These are phyloP conservation scores for Scheffersomyces cryptocercus DNA, from an alignment of 1,139 yeast genomes.

Conservation along the genomic window DNA sequence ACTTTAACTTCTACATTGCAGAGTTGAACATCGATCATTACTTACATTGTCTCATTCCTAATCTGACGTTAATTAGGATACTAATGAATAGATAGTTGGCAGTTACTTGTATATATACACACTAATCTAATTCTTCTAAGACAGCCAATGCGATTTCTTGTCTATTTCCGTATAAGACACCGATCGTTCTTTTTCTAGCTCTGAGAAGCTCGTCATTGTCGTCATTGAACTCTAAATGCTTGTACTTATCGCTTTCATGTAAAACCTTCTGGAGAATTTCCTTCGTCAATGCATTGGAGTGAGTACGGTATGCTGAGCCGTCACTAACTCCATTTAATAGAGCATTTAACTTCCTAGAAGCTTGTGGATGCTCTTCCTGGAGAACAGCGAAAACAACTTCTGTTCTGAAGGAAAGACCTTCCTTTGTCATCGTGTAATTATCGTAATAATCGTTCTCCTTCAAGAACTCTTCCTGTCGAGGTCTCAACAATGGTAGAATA, in stretches of 20 bases:
- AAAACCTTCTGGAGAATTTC: conserved; percentile 33
- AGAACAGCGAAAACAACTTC: conserved; percentile 71
- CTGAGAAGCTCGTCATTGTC: conserved; percentile 13
- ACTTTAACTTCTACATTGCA: too few relatives aligned
- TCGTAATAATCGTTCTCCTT: conserved; percentile 59
- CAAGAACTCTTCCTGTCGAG: conserved; percentile 46
- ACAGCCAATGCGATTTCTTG: conserved; percentile 17
- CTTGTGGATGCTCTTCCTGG: conserved; percentile 44
- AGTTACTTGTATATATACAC: neutral
- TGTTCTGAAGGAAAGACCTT: conserved; percentile 67
- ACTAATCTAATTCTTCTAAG: too few relatives aligned
- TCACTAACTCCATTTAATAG: conserved; percentile 34
- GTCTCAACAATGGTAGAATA: conserved; percentile 36
- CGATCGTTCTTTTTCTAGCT: conserved; percentile 19
- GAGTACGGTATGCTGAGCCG: conserved; percentile 39
- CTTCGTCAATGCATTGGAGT: conserved; percentile 28
- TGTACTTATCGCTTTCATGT: conserved; percentile 19
- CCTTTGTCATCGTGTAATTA: conserved; percentile 64
- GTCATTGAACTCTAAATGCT: conserved; percentile 16
- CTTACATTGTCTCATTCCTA: too few relatives aligned
- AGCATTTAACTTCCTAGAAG: conserved; percentile 30
- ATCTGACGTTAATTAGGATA: too few relatives aligned
- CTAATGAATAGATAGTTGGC: too few relatives aligned
- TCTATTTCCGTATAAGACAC: conserved; percentile 25
- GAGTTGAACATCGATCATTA: too few relatives aligned